phyloP scores from a whole-genome alignment of 495 filamentous ascomycete species.

The Aspergillus baeticus region DNA sequence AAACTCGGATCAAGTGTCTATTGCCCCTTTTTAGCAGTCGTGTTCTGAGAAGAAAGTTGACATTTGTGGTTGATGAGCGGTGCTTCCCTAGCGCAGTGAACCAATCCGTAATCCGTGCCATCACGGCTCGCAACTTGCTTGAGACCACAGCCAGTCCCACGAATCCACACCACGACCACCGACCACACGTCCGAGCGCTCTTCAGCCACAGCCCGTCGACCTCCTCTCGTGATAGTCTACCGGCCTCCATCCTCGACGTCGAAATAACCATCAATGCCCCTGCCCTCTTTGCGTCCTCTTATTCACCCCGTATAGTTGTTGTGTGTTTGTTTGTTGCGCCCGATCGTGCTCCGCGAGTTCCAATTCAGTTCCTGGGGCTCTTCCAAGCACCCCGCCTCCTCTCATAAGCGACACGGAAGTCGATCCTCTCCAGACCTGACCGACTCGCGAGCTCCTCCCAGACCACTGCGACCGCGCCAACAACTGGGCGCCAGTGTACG shows the following conservation, averaged over 20 bases:
- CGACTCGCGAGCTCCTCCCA: slow-evolving; percentile 30
- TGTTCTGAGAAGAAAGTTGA: too few species aligned
- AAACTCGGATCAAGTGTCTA: too few species aligned
- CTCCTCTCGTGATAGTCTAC: slow-evolving; percentile 7
- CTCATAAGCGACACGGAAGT: slow-evolving; percentile 47
- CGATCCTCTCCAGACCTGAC: slow-evolving; percentile 35
- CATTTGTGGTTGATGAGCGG: too few species aligned
- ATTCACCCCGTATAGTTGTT: neutral
- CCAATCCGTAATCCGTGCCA: too few species aligned
- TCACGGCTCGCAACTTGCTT: neutral
- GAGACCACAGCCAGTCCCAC: neutral
- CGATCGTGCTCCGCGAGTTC: slow-evolving; percentile 9
- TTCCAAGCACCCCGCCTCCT: slow-evolving; percentile 22
- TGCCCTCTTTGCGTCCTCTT: neutral
- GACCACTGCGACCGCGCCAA: slow-evolving; percentile 30
- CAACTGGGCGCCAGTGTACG: slow-evolving; percentile 11
- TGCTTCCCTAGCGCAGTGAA: too few species aligned
- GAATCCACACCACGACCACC: slow-evolving; percentile 14
- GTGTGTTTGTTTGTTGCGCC: slow-evolving; percentile 1
- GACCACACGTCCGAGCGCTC: slow-evolving; percentile 20
- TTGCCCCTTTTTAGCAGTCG: too few species aligned
- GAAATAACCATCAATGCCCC: slow-evolving; percentile 1
- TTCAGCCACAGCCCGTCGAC: slow-evolving; percentile 18
- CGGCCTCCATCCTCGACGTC: slow-evolving; percentile 8
- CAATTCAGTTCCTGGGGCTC: slow-evolving; percentile 18